These are phyloP conservation scores for Bruguiera sexangula DNA, from an alignment of 345 rosid species.

Conservation along the genomic window DNA sequence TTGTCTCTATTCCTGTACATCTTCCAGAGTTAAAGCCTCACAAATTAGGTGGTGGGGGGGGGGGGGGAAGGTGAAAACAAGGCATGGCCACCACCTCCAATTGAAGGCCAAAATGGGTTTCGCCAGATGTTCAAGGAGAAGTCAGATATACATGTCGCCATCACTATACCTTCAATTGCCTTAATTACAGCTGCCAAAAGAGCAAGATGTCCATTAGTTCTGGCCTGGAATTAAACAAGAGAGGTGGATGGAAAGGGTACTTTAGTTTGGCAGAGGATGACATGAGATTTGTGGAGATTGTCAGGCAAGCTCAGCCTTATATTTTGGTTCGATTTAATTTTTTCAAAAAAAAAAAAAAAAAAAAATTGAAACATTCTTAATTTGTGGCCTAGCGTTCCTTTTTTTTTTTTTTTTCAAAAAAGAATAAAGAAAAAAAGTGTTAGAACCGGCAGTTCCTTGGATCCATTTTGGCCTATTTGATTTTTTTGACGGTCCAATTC, in stretches of 20 bases:
- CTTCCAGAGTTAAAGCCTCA: not conserved
- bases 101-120: constrained; percentile 8
- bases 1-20: not conserved
- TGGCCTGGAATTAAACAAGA: not conserved
- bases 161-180: not conserved
- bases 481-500: too few species aligned
- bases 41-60: not conserved
- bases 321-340: constrained; percentile 11
- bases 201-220: not conserved
- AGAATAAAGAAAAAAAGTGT: too few species aligned
- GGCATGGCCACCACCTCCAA: constrained; percentile 18
- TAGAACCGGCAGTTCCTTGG: too few species aligned
- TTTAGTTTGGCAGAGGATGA: not conserved
- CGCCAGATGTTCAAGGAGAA: constrained; percentile 2
- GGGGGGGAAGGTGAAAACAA: not conserved
- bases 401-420: too few species aligned
- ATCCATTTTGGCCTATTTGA: too few species aligned
- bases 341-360: too few species aligned
- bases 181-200: not conserved
- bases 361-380: too few species aligned
- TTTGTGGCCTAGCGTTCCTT: too few species aligned
- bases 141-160: not conserved
- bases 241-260: not conserved
- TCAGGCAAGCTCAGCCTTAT: constrained; percentile 39
- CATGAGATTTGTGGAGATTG: constrained; percentile 18